A percentile compares a stretch with the other conserved stretches of the same genome.
Conservation (phyloP, 306 rosid species). For the Acacia crassicarpa region DNA sequence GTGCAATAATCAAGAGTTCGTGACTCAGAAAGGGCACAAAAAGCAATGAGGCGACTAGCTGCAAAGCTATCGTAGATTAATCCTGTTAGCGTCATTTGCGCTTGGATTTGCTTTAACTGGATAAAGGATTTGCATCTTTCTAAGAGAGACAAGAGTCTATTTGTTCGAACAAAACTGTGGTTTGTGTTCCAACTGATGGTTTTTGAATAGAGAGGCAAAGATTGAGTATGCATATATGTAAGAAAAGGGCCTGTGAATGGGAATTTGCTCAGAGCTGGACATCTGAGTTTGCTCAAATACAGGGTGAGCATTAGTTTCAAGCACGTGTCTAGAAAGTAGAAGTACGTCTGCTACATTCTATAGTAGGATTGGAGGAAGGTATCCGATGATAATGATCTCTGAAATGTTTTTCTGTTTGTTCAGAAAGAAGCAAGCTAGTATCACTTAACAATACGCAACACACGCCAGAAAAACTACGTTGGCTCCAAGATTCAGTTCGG, state of each 20-base stretch:
- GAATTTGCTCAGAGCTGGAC: conserved; percentile 25
- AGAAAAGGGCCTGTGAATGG: background rate
- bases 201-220: conserved; percentile 42
- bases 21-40: conserved; percentile 70
- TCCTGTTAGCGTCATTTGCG: conserved; percentile 62
- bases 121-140: conserved; percentile 59
- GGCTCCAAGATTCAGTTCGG: background rate
- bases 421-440: background rate
- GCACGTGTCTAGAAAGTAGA: background rate
- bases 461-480: background rate
- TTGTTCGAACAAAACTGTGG: conserved; percentile 48
- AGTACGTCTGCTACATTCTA: conserved; percentile 4
- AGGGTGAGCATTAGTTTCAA: conserved; percentile 30
- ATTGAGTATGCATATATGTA: conserved; percentile 39
- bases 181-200: conserved; percentile 62
- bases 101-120: conserved; percentile 76
- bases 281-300: conserved; percentile 30
- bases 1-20: conserved; percentile 53
- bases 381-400: background rate
- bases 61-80: conserved; percentile 55
- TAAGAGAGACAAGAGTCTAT: conserved; percentile 59
- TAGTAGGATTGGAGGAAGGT: background rate
- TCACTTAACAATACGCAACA: background rate
- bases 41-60: conserved; percentile 67
- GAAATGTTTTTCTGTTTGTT: background rate